Base-by-base conservation (phyloP, 1,284 basidiomycete species). In the Coriolopsis trogii region DNA sequence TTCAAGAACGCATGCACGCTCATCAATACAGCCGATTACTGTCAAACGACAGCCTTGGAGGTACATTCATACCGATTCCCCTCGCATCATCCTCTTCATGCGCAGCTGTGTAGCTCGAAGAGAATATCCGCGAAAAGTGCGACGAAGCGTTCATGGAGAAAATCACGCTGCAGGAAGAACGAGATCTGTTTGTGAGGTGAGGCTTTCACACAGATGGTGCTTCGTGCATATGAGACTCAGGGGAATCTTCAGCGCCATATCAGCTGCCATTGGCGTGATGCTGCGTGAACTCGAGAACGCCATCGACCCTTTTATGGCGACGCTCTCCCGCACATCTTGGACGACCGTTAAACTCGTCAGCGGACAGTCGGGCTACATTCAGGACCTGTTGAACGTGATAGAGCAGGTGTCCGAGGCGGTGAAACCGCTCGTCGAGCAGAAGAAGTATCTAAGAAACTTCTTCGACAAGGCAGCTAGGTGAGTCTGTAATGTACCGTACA, bases 11-110 rank as follows among this genome's bases (percentile, higher is more conserved):
- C 91, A 0, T 94, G 91, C 64, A 74, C 93, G 16, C 75, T 97
- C 20, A 86, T 99, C 65, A 99, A 99, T 66, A 99, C 97, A 0
- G 95, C 95, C 2, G 96, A 99, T 64, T 99, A 99, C 70, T 99
- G 97, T 68, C 89, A 94, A 61, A 88, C 84, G 4, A 99, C 96
- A 1, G 91, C 94, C 2, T 67, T 84, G 18, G 94, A 97, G 79
- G 92, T 87, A 60, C 18, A 20, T 41, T 15, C n/a, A 18, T 34
- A 16, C 42, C 23, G 7, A 18, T 10, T 16, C 34, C 28, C 18
- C 46, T 13, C 6, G 31, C 44, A 16, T 23, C 15, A 8, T 4
- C 18, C 24, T 26, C 21, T 26, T 43, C n/a, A 41, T 40, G 8
- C 31, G 12, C 20, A 24, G 25, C 51, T n/a, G n/a, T n/a, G 36